Base-by-base conservation (phyloP, 2,329 filamentous ascomycete genomes). In the Fusarium dimerum region DNA sequence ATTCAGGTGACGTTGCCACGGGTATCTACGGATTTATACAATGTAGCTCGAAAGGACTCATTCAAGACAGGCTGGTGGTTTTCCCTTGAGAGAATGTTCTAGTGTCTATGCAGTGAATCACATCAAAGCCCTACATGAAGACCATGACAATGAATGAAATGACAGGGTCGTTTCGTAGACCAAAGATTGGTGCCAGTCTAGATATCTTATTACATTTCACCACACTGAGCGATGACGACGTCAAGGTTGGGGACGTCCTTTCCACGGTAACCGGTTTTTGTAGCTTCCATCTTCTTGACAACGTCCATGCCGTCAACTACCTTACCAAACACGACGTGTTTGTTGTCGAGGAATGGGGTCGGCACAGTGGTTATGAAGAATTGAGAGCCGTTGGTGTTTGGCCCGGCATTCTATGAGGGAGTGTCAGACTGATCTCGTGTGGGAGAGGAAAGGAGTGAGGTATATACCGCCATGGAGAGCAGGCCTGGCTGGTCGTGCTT, bases 331-430 rank as follows among this genome's bases (percentile, higher is more conserved):
- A 97, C 92, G 51, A 96, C 92, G 71, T 99, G 94, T 75, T 97
- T 97, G 67, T 83, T 84, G 73, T 97, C 89, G 26, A 99, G 77
- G 68, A 95, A 95, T 2, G 91, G 90, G 0, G 93, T 94, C 6
- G 89, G 80, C 2, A 88, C 88, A 0, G 90, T 94, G 2, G 92
- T 97, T 76, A 97, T 93, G 80, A 99, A 99, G 79, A 99, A 99
- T 69, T 97, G 94, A 54, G 86, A 92, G 38, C 94, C 94, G 72
- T 97, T 97, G 60, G 90, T 93, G 73, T 97, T 89, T 48, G 90
- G 89, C 1, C 93, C 93, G 29, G 89, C 89, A 70, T 97, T 97
- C 88, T 94, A 56, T 7, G 39, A 6, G 6, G 7, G 4, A 11
- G 46, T 46, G 55, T 43, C 12, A 52, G 40, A 26, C 18, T 46